These are phyloP conservation scores for Conticribra guillardii DNA, from an alignment of 108 stramenopile genomes.

Conservation along the genomic window DNA sequence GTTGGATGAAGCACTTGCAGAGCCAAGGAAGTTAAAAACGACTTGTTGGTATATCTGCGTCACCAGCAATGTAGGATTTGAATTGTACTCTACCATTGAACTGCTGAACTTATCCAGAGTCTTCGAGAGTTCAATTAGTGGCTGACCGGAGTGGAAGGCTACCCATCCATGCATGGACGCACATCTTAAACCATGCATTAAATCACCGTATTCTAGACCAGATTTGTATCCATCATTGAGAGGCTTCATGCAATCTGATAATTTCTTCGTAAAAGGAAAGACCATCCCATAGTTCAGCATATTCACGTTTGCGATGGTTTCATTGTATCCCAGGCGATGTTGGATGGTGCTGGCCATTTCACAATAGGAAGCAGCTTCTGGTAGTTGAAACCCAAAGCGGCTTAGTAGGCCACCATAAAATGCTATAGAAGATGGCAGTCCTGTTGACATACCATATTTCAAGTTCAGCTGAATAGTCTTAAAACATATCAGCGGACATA, in stretches of 20 bases:
- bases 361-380: slow-evolving; percentile 11
- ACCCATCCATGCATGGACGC: background rate
- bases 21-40: background rate
- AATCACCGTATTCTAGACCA: slow-evolving; percentile 10
- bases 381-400: background rate
- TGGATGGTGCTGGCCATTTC: slow-evolving; percentile 4
- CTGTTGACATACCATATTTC: slow-evolving; percentile 8
- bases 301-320: background rate
- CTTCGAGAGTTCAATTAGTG: background rate
- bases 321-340: background rate
- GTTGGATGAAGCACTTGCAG: background rate
- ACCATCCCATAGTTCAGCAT: slow-evolving; percentile 3
- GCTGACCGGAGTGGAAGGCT: slow-evolving; percentile 10
- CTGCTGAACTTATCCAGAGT: background rate
- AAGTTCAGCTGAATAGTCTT: slow-evolving; percentile 8
- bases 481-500: slow-evolving; percentile 12
- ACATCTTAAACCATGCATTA: slow-evolving; percentile 2
- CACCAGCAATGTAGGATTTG: background rate
- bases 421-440: slow-evolving; percentile 8
- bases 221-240: background rate
- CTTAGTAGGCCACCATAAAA: slow-evolving; percentile 6
- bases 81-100: slow-evolving; percentile 3
- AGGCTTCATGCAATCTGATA: slow-evolving; percentile 2
- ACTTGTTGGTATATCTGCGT: background rate
- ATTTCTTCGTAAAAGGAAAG: background rate